Evolutionary conservation across 1,284 basidiomycete genomes (phyloP).

Genomic region (Earliella scabrosa): DNA sequence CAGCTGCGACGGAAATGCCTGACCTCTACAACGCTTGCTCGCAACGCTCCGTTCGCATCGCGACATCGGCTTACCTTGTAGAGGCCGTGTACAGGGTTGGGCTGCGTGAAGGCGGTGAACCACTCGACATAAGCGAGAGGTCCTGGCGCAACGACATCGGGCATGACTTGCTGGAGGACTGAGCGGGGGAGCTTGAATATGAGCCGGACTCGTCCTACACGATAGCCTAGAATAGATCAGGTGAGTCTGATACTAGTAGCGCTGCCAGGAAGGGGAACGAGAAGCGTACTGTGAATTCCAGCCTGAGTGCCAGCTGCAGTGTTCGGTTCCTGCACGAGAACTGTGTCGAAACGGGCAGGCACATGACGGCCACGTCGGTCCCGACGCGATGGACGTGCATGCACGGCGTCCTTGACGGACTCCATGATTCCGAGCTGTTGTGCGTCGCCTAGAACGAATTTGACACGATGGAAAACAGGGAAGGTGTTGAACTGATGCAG

Average conservation of each 20-base stretch:
- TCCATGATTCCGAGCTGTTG: not conserved
- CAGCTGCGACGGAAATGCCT: conserved; percentile 30
- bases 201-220: not conserved
- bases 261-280: not conserved
- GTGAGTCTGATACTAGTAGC: not conserved
- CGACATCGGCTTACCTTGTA: conserved; percentile 19
- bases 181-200: not conserved
- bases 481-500: not conserved
- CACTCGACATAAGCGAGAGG: conserved; percentile 39
- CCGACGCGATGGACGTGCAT: not conserved
- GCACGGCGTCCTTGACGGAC: not conserved
- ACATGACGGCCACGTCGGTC: not conserved
- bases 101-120: too few relatives aligned
- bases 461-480: not conserved
- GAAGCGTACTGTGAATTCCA: not conserved
- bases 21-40: conserved; percentile 32
- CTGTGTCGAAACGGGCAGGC: not conserved
- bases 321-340: not conserved
- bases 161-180: not conserved
- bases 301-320: not conserved
- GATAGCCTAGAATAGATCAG: not conserved
- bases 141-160: not conserved
- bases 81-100: not conserved
- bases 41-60: conserved; percentile 10
- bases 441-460: not conserved